Conservation (phyloP, 179 eudicot species). For the Monotropa hypopitys region DNA sequence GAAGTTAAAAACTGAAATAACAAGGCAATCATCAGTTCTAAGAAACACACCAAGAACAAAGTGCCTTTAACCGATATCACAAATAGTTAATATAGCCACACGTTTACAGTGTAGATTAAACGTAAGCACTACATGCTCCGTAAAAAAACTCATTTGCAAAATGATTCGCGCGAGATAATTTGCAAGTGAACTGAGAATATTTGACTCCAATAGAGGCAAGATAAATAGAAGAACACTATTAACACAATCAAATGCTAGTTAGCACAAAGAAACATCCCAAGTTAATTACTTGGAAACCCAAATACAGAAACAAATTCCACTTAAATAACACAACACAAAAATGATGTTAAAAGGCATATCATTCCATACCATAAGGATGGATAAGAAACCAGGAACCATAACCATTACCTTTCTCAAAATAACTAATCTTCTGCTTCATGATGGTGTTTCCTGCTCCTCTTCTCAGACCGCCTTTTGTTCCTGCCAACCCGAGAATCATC, state of each 20-base stretch:
- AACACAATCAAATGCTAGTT: neutral
- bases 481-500: slow-evolving; percentile 63
- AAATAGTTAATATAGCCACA: neutral
- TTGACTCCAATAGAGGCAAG: neutral
- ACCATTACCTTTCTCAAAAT: slow-evolving; percentile 12
- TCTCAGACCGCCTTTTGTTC: slow-evolving; percentile 47
- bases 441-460: slow-evolving; percentile 52
- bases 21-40: neutral
- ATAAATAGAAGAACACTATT: neutral
- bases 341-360: neutral
- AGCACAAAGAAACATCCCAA: neutral
- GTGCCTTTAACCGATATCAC: neutral
- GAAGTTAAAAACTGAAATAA: neutral
- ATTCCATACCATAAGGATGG: neutral
- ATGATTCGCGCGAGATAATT: neutral
- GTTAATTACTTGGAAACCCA: neutral
- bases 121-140: neutral
- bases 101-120: neutral
- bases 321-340: neutral
- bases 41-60: neutral
- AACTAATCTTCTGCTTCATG: slow-evolving; percentile 26
- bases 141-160: neutral
- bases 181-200: neutral
- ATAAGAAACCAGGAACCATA: neutral
- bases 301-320: neutral